A percentile compares a stretch with the other conserved stretches of the same genome.
phyloP scores from a whole-genome alignment of 2,329 filamentous ascomycete genomes.

The Diaporthe eres region DNA sequence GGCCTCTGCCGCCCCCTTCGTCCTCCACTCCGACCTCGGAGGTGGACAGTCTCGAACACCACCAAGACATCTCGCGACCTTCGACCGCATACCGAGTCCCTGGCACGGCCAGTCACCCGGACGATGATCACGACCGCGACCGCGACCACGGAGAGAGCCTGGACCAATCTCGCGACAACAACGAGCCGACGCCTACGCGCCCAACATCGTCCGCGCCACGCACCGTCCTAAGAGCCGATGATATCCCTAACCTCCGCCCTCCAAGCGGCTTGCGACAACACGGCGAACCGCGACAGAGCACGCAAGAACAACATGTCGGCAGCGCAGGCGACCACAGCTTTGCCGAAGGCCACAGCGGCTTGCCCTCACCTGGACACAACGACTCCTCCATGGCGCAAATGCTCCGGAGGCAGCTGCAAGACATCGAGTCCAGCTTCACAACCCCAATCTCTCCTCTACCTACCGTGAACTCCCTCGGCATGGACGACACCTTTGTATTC shows the following conservation, averaged over 20 bases:
- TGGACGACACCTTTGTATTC: conserved; percentile 74
- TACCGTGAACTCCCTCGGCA: conserved; percentile 59
- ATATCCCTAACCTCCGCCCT: conserved; percentile 35
- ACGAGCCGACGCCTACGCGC: conserved; percentile 37
- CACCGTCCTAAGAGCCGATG: conserved; percentile 25
- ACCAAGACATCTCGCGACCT: conserved; percentile 33
- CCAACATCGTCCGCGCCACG: conserved; percentile 29
- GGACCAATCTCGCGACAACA: neutral
- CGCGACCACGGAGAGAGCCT: neutral
- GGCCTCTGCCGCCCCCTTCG: conserved; percentile 38
- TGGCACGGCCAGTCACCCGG: neutral
- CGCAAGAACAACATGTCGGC: neutral
- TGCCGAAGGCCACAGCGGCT: conserved; percentile 54
- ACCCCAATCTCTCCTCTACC: conserved; percentile 70
- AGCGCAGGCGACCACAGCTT: conserved; percentile 56
- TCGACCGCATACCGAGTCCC: conserved; percentile 37
- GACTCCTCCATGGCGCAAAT: conserved; percentile 68
- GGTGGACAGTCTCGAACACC: conserved; percentile 20
- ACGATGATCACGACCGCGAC: conserved; percentile 3
- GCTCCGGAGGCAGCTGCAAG: conserved; percentile 70
- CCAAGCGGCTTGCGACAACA: conserved; percentile 22
- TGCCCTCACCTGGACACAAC: conserved; percentile 50
- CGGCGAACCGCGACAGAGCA: neutral
- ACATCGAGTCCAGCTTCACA: conserved; percentile 77
- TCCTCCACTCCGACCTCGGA: conserved; percentile 36